Base-by-base conservation (phyloP, 768 basidiomycete genomes). In the Panaeolus papilionaceus region DNA sequence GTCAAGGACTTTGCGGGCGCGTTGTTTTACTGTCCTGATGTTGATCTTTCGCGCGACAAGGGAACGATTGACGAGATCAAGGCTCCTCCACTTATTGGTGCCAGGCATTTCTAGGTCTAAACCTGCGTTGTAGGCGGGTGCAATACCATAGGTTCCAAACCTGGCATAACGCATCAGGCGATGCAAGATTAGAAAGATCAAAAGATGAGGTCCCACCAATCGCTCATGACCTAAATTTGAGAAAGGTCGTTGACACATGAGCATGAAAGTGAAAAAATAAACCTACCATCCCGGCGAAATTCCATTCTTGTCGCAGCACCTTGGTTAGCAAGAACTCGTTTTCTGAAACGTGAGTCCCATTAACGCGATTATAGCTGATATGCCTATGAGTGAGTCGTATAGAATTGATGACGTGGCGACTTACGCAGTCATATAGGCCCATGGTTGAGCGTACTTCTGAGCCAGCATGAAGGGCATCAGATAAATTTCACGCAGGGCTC, bases 91-190 rank as follows among this genome's bases (percentile, higher is more conserved):
- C 70, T 92, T 92, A 77, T 89, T 89, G 14, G 79, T 79, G 1
- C 92, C 92, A 0, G 91, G 92, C 91, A 92, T 93, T 75, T 93
- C 92, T 42, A 94, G 84, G 73, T 93, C 90, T 26, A 93, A 80
- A 2, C 92, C 92, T n/a, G 92, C 91, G 67, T 93, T 93, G 68
- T 92, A 79, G 28, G 82, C 78, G 26, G 83, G 80, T 69, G 88
- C 88, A 38, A 92, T 80, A 64, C 88, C 86, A 79, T 93, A 93
- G 2, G 85, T 78, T 0, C 93, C 93, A 66, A 90, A 91, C 90
- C 88, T 74, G 49, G 10, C 12, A 18, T 12, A 23, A 23, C 40
- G 1, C 1, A 23, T 54, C n/a, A 63, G 26, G 58, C 28, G 26
- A 54, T 23, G 61, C 14, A 40, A 40, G 2, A 10, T 14, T 16